Base-by-base conservation (phyloP, 139 green algal species). In the Volvox africanus region DNA sequence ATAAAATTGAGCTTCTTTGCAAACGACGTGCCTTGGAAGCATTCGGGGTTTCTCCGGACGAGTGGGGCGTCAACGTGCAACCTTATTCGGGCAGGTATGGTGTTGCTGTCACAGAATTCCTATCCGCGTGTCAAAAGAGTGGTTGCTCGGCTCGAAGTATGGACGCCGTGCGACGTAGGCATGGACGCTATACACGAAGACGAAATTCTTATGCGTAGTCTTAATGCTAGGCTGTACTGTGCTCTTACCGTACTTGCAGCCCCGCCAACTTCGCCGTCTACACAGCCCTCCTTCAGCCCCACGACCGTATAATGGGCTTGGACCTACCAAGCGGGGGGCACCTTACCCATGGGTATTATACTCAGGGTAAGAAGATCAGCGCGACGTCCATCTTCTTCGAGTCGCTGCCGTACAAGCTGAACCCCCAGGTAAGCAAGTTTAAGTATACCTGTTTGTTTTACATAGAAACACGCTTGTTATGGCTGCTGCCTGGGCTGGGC, bases 251-350 rank as follows among this genome's bases (percentile, higher is more conserved):
- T 1, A 28, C 16, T 28, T 91, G 91, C 94, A 97, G 95, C 82
- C 98, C 98, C n/a, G 98, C 98, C 65, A 99, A 99, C 94, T 99
- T 99, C 94, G 98, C 98, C 0, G 98, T 99, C 12, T 99, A 99
- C 97, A 99, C 98, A 50, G 98, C 97, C 30, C 95, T 99, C 90
- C 96, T 99, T 21, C 94, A 99, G 62, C 98, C 98, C 0, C 98
- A 99, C 89, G 98, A 99, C 92, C 96, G 98, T 90, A 99, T 99
- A 95, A 99, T 99, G 97, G 98, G 95, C 61, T 95, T 99, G 61
- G 98, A 99, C 93, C 95, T 99, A 92, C 98, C 98, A 1, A 97
- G 98, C 87, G 97, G 98, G 44, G 98, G 98, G 62, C 98, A 99
- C 94, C 94, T 99, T 36, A 99, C 96, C 33, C 98, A 99, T 89